Conservation (phyloP, 2,329 filamentous ascomycete genomes). For the Purpureocillium lavendulum region DNA sequence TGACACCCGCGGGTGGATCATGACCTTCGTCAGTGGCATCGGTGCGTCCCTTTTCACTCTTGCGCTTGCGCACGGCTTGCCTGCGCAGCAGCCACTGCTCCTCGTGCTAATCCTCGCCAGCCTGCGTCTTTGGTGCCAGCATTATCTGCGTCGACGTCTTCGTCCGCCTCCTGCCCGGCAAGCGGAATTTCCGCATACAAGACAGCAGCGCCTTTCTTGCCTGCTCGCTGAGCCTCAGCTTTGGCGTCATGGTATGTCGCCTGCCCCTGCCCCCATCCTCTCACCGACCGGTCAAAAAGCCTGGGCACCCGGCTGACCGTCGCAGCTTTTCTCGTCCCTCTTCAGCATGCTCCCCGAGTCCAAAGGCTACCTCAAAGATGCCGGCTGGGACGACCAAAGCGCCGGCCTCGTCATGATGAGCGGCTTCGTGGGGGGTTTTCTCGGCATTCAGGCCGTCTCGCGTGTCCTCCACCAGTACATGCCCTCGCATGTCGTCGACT, state of each 20-base stretch:
- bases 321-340: slow-evolving; percentile 78
- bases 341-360: slow-evolving; percentile 91
- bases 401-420: slow-evolving; percentile 63
- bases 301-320: background rate
- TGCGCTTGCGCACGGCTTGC: too few relatives aligned
- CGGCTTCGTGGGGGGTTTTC: slow-evolving; percentile 63
- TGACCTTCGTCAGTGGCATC: slow-evolving; percentile 74
- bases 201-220: slow-evolving; percentile 85
- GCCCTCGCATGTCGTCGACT: slow-evolving; percentile 73
- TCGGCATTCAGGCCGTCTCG: slow-evolving; percentile 68
- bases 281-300: background rate
- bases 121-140: slow-evolving; percentile 65
- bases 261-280: background rate
- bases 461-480: slow-evolving; percentile 64
- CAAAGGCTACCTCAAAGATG: slow-evolving; percentile 65
- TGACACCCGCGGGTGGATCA: slow-evolving; percentile 89
- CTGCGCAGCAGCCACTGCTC: background rate
- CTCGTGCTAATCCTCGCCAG: slow-evolving; percentile 20
- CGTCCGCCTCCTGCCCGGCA: slow-evolving; percentile 62
- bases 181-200: slow-evolving; percentile 75
- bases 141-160: slow-evolving; percentile 83
- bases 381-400: slow-evolving; percentile 54
- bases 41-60: slow-evolving; percentile 32
- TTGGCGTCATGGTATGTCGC: slow-evolving; percentile 80
- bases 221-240: slow-evolving; percentile 81